Base-by-base conservation (phyloP, 139 green algal species). In the Chlorella sp. region DNA sequence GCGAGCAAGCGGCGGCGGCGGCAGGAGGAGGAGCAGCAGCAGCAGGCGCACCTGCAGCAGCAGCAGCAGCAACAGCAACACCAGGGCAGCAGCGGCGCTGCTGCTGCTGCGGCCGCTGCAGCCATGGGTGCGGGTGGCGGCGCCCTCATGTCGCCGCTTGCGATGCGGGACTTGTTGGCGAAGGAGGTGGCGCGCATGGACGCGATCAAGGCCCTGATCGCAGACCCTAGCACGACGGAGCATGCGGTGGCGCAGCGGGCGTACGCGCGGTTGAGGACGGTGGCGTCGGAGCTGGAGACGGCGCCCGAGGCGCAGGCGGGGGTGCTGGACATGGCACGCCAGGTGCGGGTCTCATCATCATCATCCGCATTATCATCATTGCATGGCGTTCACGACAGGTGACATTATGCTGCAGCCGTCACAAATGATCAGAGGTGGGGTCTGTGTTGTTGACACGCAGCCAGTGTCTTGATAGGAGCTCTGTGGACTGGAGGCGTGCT, bases 271-370 rank as follows among this genome's bases (percentile, higher is more conserved):
- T 73, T 95, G 10, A 63, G 77, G 68, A 49, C 67, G 24, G 73
- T 88, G 10, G 70, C 73, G n/a, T 26, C 35, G 68, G 84, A 84
- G 59, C 77, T 93, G 67, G 84, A 79, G 50, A 50, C 49, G 6
- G 70, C 87, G 64, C 49, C 81, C 33, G 72, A 80, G 24, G 77
- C 90, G 27, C 64, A 61, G 31, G 64, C 35, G 20, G 72, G 67
- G 29, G 78, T 88, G 4, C 70, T 73, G 6, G 87, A 92, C 74
- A 82, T 92, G 71, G 86, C 77, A 2, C 81, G 86, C 66, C 87
- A 91, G 81, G 81, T 76, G 32, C 0, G 69, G 42, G n/a, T n/a
- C n/a, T n/a, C n/a, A n/a, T n/a, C n/a, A n/a, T n/a, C n/a, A n/a
- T n/a, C n/a, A n/a, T n/a, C n/a, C n/a, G n/a, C n/a, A n/a, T n/a